A percentile compares a stretch with the other conserved stretches of the same genome.
Conservation (phyloP, 805 yeast species). For the Candida coleopterorum region DNA sequence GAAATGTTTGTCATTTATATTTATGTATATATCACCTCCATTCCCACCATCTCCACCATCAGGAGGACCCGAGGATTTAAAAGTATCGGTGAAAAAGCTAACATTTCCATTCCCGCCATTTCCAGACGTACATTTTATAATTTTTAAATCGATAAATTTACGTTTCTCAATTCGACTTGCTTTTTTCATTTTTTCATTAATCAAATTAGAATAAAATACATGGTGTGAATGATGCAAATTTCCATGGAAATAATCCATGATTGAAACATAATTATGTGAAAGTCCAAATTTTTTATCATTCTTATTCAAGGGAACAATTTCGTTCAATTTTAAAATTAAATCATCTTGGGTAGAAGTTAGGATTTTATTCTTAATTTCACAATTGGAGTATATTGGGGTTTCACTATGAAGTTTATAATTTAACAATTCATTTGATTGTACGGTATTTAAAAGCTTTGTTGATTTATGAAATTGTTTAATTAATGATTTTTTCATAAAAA, state of each 20-base stretch:
- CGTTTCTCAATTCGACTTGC: constrained; percentile 31
- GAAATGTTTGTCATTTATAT: constrained; percentile 62
- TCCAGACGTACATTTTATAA: constrained; percentile 69
- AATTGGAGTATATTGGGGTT: background rate
- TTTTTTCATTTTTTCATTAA: constrained; percentile 13
- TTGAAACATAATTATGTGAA: constrained; percentile 11
- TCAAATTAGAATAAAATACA: constrained; percentile 15
- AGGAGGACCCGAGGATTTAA: constrained; percentile 85
- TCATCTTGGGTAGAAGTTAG: constrained; percentile 1
- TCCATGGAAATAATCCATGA: constrained; percentile 38
- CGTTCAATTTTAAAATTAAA: background rate
- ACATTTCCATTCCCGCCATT: constrained; percentile 86
- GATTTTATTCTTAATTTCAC: background rate
- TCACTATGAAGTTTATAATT: constrained; percentile 3
- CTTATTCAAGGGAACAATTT: background rate
- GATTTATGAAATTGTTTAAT: too few species aligned
- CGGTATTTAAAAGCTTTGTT: too few species aligned
- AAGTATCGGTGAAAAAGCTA: constrained; percentile 83
- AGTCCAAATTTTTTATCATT: background rate
- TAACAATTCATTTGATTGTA: background rate
- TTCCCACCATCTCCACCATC: constrained; percentile 99
- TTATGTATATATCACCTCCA: constrained; percentile 85
- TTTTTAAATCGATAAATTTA: constrained; percentile 55
- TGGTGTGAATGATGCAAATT: constrained; percentile 37
- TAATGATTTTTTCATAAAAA: too few species aligned